These are phyloP conservation scores for Combretum micranthum DNA, from an alignment of 345 rosid genomes.

Conservation along the genomic window DNA sequence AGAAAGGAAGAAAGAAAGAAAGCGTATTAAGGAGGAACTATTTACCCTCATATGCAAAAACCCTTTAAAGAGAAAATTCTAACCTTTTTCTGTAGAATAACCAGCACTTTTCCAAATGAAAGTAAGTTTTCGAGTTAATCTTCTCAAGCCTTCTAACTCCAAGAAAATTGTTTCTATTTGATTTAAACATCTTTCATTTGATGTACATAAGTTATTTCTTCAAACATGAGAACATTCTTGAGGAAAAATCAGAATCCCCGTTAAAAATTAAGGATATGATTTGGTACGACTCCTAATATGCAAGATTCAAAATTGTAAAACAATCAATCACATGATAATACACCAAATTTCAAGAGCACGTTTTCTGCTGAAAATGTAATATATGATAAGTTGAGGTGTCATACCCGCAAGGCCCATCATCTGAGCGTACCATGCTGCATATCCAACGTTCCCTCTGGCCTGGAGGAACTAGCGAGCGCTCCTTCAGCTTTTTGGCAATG, in stretches of 20 bases:
- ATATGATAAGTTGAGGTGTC: slow-evolving; percentile 11
- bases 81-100: not conserved
- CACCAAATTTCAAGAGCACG: not conserved
- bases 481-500: slow-evolving; percentile 22
- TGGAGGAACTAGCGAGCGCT: slow-evolving; percentile 44
- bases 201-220: too few species aligned
- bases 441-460: slow-evolving; percentile 34
- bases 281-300: too few species aligned
- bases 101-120: not conserved
- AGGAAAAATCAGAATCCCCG: too few species aligned
- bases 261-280: too few species aligned
- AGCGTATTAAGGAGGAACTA: not conserved
- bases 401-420: slow-evolving; percentile 72
- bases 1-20: too few species aligned
- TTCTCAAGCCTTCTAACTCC: too few species aligned
- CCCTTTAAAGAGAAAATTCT: not conserved
- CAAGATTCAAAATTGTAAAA: not conserved
- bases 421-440: slow-evolving; percentile 31
- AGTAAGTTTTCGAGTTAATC: too few species aligned
- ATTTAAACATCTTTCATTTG: too few species aligned
- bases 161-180: too few species aligned
- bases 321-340: not conserved
- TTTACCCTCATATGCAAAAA: too few species aligned
- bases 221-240: too few species aligned
- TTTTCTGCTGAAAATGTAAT: not conserved